Percentiles rank a stretch among this genome's conserved stretches.
Conservation (phyloP, 2,329 filamentous ascomycete genomes). For the Calonectria henricotiae region DNA sequence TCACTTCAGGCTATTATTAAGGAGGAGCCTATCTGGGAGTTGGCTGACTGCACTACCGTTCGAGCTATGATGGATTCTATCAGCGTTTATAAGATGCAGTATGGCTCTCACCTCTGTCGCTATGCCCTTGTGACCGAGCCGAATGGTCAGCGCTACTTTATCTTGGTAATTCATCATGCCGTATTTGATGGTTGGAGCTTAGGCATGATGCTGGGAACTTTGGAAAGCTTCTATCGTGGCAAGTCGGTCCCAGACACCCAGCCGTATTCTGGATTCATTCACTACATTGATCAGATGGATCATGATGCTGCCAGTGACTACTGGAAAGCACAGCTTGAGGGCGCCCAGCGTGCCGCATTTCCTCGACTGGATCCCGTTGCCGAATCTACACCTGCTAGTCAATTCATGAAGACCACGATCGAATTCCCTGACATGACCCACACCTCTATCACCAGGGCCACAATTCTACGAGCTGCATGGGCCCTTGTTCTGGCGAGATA, state of each 20-base stretch:
- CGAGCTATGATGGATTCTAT: constrained; percentile 5
- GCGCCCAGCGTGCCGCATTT: constrained; percentile 17
- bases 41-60: background rate
- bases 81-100: constrained; percentile 14
- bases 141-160: constrained; percentile 11
- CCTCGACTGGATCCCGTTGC: background rate
- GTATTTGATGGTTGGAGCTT: constrained; percentile 50
- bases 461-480: constrained; percentile 23
- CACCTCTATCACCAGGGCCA: constrained; percentile 12
- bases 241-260: background rate
- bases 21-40: constrained; percentile 21
- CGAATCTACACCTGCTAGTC: constrained; percentile 13
- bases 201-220: background rate
- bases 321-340: constrained; percentile 20
- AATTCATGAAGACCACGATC: constrained; percentile 11
- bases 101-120: constrained; percentile 11
- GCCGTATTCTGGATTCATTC: constrained; percentile 12
- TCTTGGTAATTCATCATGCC: constrained; percentile 46
- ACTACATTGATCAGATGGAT: background rate
- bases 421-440: constrained; percentile 4
- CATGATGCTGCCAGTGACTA: constrained; percentile 1
- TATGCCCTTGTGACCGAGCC: constrained; percentile 21
- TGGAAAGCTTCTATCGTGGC: constrained; percentile 4
- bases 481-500: constrained; percentile 23
- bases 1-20: constrained; percentile 17